Evolutionary conservation across 169 alveolate species (phyloP), one percentile per base, ranked within the genome.

Genomic region (Eimeria brunetti): DNA sequence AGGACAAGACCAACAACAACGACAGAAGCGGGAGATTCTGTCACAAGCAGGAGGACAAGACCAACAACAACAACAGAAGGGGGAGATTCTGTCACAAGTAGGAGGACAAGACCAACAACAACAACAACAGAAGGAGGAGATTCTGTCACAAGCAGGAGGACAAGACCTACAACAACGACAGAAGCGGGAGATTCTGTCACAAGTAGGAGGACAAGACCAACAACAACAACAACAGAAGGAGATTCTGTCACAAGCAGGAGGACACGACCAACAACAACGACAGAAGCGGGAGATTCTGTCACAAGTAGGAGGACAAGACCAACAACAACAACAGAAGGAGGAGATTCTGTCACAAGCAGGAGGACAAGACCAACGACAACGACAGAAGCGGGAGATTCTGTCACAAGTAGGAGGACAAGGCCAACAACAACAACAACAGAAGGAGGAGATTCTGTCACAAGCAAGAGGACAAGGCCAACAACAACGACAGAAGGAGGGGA

Each of bases 1-100:
- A 81, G 89, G 73, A 51, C 89, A n/a, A 49, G 89, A 33, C 89
- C 89, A 9, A 7, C 67, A 2, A 80, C 89, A 9, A 51, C 88
- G 9, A 18, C 88, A 49, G 0, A 49, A 7, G 51, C 27, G 8
- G 89, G n/a, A 30, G 89, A 51, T 14, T 53, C 56, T 27, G 53
- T 33, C 18, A 56, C 67, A 78, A 78, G 36, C 12, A 78, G 88
- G 6, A 78, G 88, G 64, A 78, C 64, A 16, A 4, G 64, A 3
- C 64, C 44, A 1, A 1, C 64, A 1, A 78, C 88, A 46, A 1
- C 64, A 1, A 33, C 88, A 38, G 33, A 18, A 1, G 88, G 46
- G 0, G 88, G 20, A n/a, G n/a, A n/a, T n/a, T n/a, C n/a, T n/a
- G n/a, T n/a, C n/a, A n/a, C n/a, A n/a, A n/a, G n/a, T n/a, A n/a